phyloP scores from a whole-genome alignment of 2,329 filamentous ascomycete genomes.

The Thelonectria rubi region DNA sequence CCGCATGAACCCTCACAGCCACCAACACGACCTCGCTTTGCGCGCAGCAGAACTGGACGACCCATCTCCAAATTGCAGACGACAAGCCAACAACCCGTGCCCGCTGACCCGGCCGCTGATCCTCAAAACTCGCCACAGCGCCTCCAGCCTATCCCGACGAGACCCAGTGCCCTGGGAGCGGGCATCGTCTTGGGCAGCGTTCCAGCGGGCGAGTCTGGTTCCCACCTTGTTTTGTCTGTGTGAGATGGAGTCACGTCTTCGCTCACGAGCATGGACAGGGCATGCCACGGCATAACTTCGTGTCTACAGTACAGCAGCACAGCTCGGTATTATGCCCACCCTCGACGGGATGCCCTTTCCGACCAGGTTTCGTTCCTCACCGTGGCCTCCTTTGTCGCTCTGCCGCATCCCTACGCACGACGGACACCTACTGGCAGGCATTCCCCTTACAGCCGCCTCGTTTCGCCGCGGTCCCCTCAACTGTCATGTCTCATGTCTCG shows the following conservation, averaged over 20 bases:
- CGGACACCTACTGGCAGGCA: not conserved
- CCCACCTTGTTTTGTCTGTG: conserved; percentile 9
- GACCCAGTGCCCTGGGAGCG: conserved; percentile 34
- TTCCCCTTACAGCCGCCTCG: conserved; percentile 1
- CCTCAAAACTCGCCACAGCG: conserved; percentile 16
- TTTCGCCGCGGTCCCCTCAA: conserved; percentile 1
- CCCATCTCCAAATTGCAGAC: too few relatives aligned
- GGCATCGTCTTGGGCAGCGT: conserved; percentile 12
- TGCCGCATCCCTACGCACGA: not conserved
- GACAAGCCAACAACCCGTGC: not conserved
- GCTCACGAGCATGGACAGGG: conserved; percentile 6
- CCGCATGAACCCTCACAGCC: conserved; percentile 17
- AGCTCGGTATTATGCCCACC: not conserved
- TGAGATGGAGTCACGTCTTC: not conserved
- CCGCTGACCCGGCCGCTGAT: conserved; percentile 7
- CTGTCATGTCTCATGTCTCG: conserved; percentile 18
- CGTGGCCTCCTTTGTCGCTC: not conserved
- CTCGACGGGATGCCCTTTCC: not conserved
- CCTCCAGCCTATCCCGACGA: conserved; percentile 24
- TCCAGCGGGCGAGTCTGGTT: conserved; percentile 14
- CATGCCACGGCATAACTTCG: conserved; percentile 4
- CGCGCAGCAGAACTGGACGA: too few relatives aligned
- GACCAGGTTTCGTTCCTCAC: not conserved
- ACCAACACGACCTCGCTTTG: conserved; percentile 3
- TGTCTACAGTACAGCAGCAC: too few relatives aligned